Evolutionary conservation across 148 eudicot species (phyloP).

Genomic region (Pouteria glomerata): DNA sequence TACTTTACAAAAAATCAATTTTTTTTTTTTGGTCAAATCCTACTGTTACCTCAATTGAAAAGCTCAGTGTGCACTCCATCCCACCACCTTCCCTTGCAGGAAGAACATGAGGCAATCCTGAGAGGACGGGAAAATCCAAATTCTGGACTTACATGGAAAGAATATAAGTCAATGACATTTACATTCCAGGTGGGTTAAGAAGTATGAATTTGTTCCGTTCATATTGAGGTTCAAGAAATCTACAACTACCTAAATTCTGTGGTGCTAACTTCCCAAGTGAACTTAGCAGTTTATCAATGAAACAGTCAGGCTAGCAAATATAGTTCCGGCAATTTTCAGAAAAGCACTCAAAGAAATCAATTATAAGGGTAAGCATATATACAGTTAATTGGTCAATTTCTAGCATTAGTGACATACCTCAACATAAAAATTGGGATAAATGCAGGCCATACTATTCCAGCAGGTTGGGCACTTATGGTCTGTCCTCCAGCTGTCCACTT

Average conservation of each 20-base stretch:
- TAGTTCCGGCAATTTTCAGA: constrained; percentile 85
- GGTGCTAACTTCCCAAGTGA: constrained; percentile 5
- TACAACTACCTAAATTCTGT: background rate
- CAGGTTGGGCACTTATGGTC: constrained; percentile 91
- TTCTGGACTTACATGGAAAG: constrained; percentile 74
- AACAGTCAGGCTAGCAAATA: constrained; percentile 88
- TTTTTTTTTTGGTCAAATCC: background rate
- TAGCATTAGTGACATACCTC: constrained; percentile 8
- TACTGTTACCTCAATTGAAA: constrained; percentile 7
- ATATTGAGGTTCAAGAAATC: background rate
- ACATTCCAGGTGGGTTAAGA: constrained; percentile 72
- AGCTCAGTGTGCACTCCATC: background rate
- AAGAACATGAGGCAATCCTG: constrained; percentile 77
- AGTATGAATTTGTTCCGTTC: background rate
- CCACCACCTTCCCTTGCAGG: constrained; percentile 29
- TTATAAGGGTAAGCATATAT: constrained; percentile 47
- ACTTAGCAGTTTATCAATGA: constrained; percentile 80
- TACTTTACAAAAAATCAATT: background rate
- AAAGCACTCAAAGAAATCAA: constrained; percentile 63
- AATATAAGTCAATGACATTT: constrained; percentile 83
- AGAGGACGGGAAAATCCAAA: constrained; percentile 47
- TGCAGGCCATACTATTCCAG: constrained; percentile 86
- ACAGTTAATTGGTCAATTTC: background rate
- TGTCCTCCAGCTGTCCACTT: constrained; percentile 95
- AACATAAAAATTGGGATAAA: constrained; percentile 9